phyloP scores from a whole-genome alignment of 768 basidiomycete species.

The Trametes cingulata region DNA sequence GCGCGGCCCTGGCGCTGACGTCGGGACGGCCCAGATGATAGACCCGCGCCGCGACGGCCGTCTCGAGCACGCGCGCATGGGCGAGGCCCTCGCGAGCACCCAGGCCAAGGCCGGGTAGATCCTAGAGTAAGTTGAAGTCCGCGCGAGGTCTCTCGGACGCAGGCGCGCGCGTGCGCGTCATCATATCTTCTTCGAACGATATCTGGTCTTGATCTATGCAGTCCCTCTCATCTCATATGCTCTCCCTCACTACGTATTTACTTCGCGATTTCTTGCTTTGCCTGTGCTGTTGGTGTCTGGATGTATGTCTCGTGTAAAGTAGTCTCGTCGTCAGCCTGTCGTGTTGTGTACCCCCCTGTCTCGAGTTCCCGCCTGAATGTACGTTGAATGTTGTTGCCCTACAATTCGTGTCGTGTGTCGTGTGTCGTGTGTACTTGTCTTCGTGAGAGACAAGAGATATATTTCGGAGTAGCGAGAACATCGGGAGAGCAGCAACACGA shows the following conservation, averaged over 20 bases:
- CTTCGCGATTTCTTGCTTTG: constrained; percentile 1
- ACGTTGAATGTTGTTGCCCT: not conserved
- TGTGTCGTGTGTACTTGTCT: not conserved
- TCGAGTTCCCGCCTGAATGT: not conserved
- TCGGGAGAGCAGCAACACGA: too few species aligned
- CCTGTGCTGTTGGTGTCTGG: not conserved
- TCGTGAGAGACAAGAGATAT: too few species aligned
- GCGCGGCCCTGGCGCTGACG: constrained; percentile 27
- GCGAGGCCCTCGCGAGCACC: constrained; percentile 1
- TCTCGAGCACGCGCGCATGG: constrained; percentile 7
- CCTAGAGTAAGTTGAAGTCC: not conserved
- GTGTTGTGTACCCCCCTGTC: not conserved
- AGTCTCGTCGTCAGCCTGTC: constrained; percentile 1
- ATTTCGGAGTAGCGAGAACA: too few species aligned
- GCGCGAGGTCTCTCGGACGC: not conserved
- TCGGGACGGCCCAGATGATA: constrained; percentile 22
- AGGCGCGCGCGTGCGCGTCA: not conserved
- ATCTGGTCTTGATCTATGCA: not conserved
- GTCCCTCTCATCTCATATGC: not conserved
- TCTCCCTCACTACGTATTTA: not conserved
- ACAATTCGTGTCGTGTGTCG: not conserved
- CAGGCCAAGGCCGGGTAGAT: constrained; percentile 7
- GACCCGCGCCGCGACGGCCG: constrained; percentile 18
- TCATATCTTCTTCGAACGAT: not conserved
- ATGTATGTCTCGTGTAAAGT: constrained; percentile 5